Evolutionary conservation across 2,329 filamentous ascomycete genomes (phyloP), one percentile per base, ranked within the genome.

Genomic region (Elsinoe arachidis): DNA sequence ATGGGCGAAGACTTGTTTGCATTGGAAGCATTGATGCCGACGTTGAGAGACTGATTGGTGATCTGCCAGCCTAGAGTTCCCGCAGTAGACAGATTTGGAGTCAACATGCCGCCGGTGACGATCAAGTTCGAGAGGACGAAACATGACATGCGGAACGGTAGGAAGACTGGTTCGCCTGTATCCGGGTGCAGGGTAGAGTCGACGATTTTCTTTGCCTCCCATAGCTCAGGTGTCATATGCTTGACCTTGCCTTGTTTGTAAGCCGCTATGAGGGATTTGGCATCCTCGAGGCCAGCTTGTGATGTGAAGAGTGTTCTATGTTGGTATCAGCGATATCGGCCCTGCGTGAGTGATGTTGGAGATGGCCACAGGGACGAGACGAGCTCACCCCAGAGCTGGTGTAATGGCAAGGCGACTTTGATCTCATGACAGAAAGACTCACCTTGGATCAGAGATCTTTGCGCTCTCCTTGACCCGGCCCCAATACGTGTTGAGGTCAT

Each of bases 161-260:
- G 80, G 66, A 97, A 83, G 61, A 99, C 91, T 49, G 92, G 86
- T 70, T 91, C 79, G 63, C 93, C 93, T 15, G 91, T 97, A 73
- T 99, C 93, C 63, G 93, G 93, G 71, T 99, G 93, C 63, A 99
- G 75, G 12, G 93, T 99, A 60, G 93, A 92, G 73, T 99, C 93
- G 58, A 97, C 88, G 63, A 96, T 84, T 79, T 96, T 96, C 81
- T 99, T 99, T 44, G 93, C 93, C 61, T 82, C 78, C 93, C 93
- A 99, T 65, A 99, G 76, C 66, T 96, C 88, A 1, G 89, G 86
- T 15, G 86, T 95, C 90, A 97, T 96, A 56, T 82, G 75, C 64
- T 80, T 75, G 60, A 88, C 77, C 72, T 88, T 83, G 63, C 90
- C 91, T 67, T 85, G 84, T 79, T 96, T 97, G 77, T 96, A 99